Percentiles rank a stretch among this genome's conserved stretches.
phyloP scores from a whole-genome alignment of 2,329 filamentous ascomycete genomes.

The Fusarium sp. region DNA sequence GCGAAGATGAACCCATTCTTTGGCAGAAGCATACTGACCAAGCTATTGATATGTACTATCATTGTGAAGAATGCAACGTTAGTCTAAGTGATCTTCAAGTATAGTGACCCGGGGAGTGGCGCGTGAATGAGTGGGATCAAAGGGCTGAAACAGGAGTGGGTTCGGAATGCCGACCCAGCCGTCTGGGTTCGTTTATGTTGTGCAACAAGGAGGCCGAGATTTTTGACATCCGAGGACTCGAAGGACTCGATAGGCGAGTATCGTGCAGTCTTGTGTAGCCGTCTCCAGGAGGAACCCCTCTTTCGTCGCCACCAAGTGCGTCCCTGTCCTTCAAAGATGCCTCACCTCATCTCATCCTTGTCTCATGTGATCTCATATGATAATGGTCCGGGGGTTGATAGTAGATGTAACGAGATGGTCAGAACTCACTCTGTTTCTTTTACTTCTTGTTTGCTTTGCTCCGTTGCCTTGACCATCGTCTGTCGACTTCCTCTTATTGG shows the following conservation, averaged over 20 bases:
- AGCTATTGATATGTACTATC: slow-evolving; percentile 67
- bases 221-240: neutral
- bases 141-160: neutral
- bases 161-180: neutral
- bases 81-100: slow-evolving; percentile 15
- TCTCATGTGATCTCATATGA: slow-evolving; percentile 14
- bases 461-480: slow-evolving; percentile 49
- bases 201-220: slow-evolving; percentile 11
- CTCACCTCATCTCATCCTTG: slow-evolving; percentile 1
- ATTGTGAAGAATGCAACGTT: slow-evolving; percentile 14
- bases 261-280: neutral
- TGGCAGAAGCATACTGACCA: slow-evolving; percentile 56
- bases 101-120: neutral
- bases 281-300: neutral
- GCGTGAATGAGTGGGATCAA: neutral
- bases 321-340: neutral
- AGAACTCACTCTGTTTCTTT: slow-evolving; percentile 64
- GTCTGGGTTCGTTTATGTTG: slow-evolving; percentile 10
- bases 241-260: slow-evolving; percentile 12
- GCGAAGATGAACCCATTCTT: neutral
- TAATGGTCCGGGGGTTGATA: neutral
- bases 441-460: slow-evolving; percentile 64
- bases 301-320: neutral
- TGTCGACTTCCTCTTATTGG: slow-evolving; percentile 50
- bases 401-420: slow-evolving; percentile 1